Evolutionary conservation across 495 filamentous ascomycete species (phyloP), one percentile per base, ranked within the genome.

Genomic region (Massariosphaeria phaeospora): DNA sequence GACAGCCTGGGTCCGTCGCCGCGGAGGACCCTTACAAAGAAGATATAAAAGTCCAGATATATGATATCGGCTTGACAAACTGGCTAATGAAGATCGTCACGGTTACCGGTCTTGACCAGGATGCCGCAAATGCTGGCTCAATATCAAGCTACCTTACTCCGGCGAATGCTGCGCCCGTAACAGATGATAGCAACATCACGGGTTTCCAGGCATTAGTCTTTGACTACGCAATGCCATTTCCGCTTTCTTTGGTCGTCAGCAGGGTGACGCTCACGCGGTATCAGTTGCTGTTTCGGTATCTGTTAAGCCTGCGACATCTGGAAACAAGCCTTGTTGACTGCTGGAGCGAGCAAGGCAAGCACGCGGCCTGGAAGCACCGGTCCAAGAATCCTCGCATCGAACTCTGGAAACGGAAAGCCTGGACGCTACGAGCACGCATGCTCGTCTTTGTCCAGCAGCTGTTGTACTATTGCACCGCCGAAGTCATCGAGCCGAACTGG

Each of bases 401-500:
- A 72, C 76, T 85, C 61, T 96, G 89, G 89, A 98, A 98, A 68
- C 78, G 91, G 30, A 79, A 88, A 26, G 88, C 89, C 2, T 97
- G 89, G 88, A 96, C 87, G 2, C 69, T 98, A 35, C 79, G 93
- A 20, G 86, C 90, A 8, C 80, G 95, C 41, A 98, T 98, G 93
- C 74, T 98, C 11, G 85, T 95, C 11, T 98, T 97, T 64, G 85
- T 97, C 18, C 94, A 98, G 69, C 93, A 98, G 65, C 73, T 96
- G 24, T 75, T 96, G 21, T 98, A 96, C 67, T 98, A 95, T 62
- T 96, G 91, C 67, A 97, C 93, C 0, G 83, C 87, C 0, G 93
- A 98, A 68, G 93, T 98, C 49, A 90, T 98, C 55, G 93, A 98
- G 70, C 93, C 90, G 15, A 98, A 97, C 72, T 98, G 93, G 93